Evolutionary conservation across 371 early-diverging fungal genomes (phyloP).

Genomic region (Capillidium rhysosporum): DNA sequence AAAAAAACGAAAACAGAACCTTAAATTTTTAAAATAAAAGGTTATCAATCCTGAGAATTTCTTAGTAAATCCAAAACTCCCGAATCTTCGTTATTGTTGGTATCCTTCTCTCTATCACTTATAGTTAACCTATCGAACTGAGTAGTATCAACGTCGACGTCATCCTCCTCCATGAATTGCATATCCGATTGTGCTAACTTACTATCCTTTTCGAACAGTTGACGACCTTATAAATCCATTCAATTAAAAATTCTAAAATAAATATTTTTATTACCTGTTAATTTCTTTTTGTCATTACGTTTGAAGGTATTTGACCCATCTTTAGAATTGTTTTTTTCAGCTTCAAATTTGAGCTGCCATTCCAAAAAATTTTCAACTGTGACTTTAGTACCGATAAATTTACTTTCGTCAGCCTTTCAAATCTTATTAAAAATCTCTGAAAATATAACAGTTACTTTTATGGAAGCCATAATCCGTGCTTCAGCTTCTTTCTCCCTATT

Average conservation of each 20-base stretch:
- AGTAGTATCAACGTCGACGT: slow-evolving; percentile 56
- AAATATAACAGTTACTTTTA: slow-evolving; percentile 30
- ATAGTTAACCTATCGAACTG: slow-evolving; percentile 38
- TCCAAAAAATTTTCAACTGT: slow-evolving; percentile 51
- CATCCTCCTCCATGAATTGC: slow-evolving; percentile 64
- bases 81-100: not conserved
- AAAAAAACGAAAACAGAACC: no score
- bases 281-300: slow-evolving; percentile 22
- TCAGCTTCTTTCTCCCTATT: slow-evolving; percentile 27
- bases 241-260: not conserved
- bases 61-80: not conserved
- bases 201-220: slow-evolving; percentile 79
- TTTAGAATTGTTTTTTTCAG: slow-evolving; percentile 31
- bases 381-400: slow-evolving; percentile 68
- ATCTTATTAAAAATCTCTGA: no score
- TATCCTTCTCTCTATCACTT: slow-evolving; percentile 34
- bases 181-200: slow-evolving; percentile 68
- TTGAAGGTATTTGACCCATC: slow-evolving; percentile 14
- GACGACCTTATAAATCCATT: slow-evolving; percentile 53
- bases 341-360: slow-evolving; percentile 64
- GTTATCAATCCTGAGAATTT: not conserved
- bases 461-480: slow-evolving; percentile 36
- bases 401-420: slow-evolving; percentile 41
- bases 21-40: no score
- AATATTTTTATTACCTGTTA: slow-evolving; percentile 22